phyloP scores from a whole-genome alignment of 257 asterid genomes.

The Leptodermis oblonga region DNA sequence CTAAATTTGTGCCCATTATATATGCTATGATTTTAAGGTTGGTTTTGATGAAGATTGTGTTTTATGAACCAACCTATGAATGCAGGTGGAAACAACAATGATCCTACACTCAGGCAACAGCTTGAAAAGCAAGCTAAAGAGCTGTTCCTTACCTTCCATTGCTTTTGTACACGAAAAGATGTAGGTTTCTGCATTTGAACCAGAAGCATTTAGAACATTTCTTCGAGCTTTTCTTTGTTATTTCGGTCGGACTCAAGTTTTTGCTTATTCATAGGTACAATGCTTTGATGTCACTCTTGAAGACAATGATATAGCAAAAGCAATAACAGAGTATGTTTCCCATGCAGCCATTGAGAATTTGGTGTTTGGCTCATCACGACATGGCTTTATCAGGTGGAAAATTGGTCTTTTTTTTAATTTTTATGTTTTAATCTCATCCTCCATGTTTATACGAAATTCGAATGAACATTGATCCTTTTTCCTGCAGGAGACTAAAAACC shows the following conservation, averaged over 20 bases:
- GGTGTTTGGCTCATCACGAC: slow-evolving; percentile 78
- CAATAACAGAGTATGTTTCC: slow-evolving; percentile 60
- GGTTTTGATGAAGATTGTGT: no score
- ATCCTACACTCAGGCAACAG: slow-evolving; percentile 24
- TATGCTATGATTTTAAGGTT: no score
- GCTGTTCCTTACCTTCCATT: slow-evolving; percentile 62
- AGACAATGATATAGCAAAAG: slow-evolving; percentile 56
- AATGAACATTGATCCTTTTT: neutral
- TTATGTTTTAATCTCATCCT: neutral
- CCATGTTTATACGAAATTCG: neutral
- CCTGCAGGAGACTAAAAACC: slow-evolving; percentile 56
- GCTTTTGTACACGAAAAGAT: slow-evolving; percentile 77
- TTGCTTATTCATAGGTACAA: slow-evolving; percentile 37
- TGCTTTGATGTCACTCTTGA: slow-evolving; percentile 70
- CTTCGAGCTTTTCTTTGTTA: neutral
- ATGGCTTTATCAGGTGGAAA: slow-evolving; percentile 70
- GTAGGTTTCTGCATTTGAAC: slow-evolving; percentile 29
- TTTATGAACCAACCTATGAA: neutral
- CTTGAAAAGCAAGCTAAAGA: slow-evolving; percentile 54
- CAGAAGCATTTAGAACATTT: neutral
- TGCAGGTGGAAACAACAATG: slow-evolving; percentile 47
- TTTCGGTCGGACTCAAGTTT: no score
- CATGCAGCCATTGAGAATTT: slow-evolving; percentile 62
- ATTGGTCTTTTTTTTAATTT: neutral
- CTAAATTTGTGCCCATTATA: neutral